Base-by-base conservation (phyloP, 2,329 filamentous ascomycete species). In the Penicillium rolfsii region DNA sequence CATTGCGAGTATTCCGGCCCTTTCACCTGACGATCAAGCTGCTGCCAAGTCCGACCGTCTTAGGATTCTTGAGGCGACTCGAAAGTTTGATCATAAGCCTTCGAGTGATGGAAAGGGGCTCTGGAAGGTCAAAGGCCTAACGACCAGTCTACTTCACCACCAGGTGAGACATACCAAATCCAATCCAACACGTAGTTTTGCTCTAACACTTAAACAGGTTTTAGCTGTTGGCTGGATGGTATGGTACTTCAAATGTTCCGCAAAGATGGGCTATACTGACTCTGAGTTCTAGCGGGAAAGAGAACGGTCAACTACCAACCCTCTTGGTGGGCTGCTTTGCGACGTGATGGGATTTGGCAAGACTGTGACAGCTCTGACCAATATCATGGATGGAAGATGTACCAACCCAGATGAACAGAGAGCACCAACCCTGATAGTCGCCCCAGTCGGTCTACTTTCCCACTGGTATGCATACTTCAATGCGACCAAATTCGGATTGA, bases 341-440 rank as follows among this genome's bases (percentile, higher is more conserved):
- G 77, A 80, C 55, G 70, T 73, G 9, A 79, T 79, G 77, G 77
- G 78, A 0, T 73, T 79, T 30, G 78, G 77, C 0, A 80, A 79
- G 61, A 78, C 76, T 0, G 69, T 77, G 2, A 73, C 75, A 56
- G 70, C 73, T 41, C 68, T 79, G 43, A 75, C 75, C 16, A 77
- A 74, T 26, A 76, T 79, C 11, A 61, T 79, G 4, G 74, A 79
- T 57, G 77, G 75, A 14, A 62, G 59, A 55, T 56, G 55, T 33
- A 19, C 58, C 24, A 48, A 65, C n/a, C 57, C 63, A 7, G 45
- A 67, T 5, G 64, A 66, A 9, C 52, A 61, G 2, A 56, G 61
- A 5, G 70, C 69, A 28, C 76, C 73, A 2, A 80, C 77, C 1
- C 64, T 79, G 33, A 73, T 80, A 41, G 69, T 80, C 33, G 73